Base-by-base conservation (phyloP, 208 protist species). In the Leishmania tropica region DNA sequence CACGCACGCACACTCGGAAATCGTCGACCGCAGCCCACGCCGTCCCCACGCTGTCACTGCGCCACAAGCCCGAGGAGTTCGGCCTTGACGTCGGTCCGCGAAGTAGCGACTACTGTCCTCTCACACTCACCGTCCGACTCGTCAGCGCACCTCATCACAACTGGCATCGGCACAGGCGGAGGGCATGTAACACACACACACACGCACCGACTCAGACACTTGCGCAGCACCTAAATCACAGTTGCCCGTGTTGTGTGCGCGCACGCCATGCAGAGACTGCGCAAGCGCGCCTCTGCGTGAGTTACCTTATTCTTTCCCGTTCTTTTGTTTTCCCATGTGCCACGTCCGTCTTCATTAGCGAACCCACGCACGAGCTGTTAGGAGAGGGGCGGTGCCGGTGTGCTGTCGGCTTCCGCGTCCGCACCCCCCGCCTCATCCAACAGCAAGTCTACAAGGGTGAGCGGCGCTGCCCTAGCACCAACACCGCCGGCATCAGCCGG, bases 371-470 rank as follows among this genome's bases (percentile, higher is more conserved):
- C 13, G 11, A n/a, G 28, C 7, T 17, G 35, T 28, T 54, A 51
- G 45, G 40, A 70, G 5, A 76, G 35, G 19, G 67, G 56, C 5
- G 45, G 54, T 47, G 70, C 85, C 0, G 84, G 87, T 45, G 91
- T 58, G 28, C 76, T 72, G 24, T 45, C 56, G 2, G 71, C 65
- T 8, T 78, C 70, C 48, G 45, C 71, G 6, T 72, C 79, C 21
- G 77, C 76, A 65, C 56, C 37, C 15, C 47, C 51, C 1, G 11
- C 74, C 5, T 51, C 79, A 21, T 42, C 62, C 24, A 73, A 56
- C 28, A 73, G 13, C 24, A 72, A 37, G 15, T 75, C 79, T 11
- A 56, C 35, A 35, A 74, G 48, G 58, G 47, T 68, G 7, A 72
- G 60, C 45, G 53, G 73, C 10, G 70, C 17, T 53, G 24, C 4